Base-by-base conservation (phyloP, 306 rosid species). In the Begonia fuchsioides region DNA sequence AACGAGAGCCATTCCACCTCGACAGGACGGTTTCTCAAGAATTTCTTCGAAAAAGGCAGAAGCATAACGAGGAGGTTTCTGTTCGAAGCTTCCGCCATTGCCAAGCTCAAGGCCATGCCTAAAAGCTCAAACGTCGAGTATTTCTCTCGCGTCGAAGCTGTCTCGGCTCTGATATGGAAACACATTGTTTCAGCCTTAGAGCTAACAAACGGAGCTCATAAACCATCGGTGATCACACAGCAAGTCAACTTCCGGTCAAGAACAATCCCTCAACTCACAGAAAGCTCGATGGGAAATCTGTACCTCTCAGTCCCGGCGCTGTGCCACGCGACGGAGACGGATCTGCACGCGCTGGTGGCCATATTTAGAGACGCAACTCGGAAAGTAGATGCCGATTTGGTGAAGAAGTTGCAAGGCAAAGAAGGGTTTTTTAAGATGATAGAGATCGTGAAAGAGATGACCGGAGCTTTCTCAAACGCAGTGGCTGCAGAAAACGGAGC, bases 81-180 rank as follows among this genome's bases (percentile, higher is more conserved):
- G 41, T 59, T 59, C 19, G 51, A 59, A 50, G 50, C 50, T 7
- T 20, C 56, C 0, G 50, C 56, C 10, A 11, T 59, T 12, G 44
- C 64, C 15, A 50, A 38, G 13, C 55, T 59, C 11, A 20, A 59
- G 17, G 64, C 32, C 38, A 54, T 15, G n/a, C 17, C 47, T 3
- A 14, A 17, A 3, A 44, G 44, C 45, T 47, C 61, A 35, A 45
- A 49, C 7, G 35, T 50, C 32, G 32, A 12, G 14, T 11, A 43
- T 13, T 50, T 50, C 9, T 13, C 44, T 0, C 18, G 56, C 1
- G 44, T 59, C 7, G 64, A 50, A 50, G 64, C 12, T 11, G 52
- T 56, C 0, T 35, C 61, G 5, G 61, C 61, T 19, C 16, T 56
- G 48, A 18, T 58, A 5, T 58, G 55, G 49, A 58, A 58, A 15